Base-by-base conservation (phyloP, 176 grass and related monocot species). In the Paspalum vaginatum region DNA sequence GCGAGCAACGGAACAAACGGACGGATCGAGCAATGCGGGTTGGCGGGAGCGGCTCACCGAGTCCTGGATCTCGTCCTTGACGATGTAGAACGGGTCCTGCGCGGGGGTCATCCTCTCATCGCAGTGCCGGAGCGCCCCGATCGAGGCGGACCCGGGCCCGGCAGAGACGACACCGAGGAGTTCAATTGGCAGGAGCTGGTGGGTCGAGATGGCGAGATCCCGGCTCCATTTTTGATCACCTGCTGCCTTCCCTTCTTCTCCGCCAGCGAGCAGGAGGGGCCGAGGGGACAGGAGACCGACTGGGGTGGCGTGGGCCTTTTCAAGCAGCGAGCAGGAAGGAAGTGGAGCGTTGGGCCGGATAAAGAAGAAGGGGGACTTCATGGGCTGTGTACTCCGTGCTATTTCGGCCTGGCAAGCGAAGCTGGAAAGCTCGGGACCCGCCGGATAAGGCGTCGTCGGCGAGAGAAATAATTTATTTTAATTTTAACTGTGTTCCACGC, bases 21-120 rank as follows among this genome's bases (percentile, higher is more conserved):
- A 50, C 1, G 42, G 20, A 75, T 17, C 4, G 44, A 68, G 73
- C 24, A 72, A 61, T 52, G 44, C 2, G 24, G 65, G 22, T 27
- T 9, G 49, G 41, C 11, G 13, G 0, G 9, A 69, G 57, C 4
- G n/a, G 75, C 90, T 87, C 83, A 98, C 95, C 49, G 95, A 98
- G 15, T 93, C 95, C 77, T 98, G 88, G 71, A 95, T 98, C 86
- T 98, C 95, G 78, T 93, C 92, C 77, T 87, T 95, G 79, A 98
- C 90, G 41, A 95, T 91, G 88, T 98, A 95, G 85, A 98, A 98
- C 26, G 95, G 92, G 64, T 98, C 95, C 86, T 92, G 88, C 78
- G 95, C 90, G 37, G 95, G 86, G 79, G 84, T 93, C 92, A 93
- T 95, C 84, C 65, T 91, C 74, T 74, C 56, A 60, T 75, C 24